Conservation (phyloP, 306 rosid species). For the Medicago truncatula region DNA sequence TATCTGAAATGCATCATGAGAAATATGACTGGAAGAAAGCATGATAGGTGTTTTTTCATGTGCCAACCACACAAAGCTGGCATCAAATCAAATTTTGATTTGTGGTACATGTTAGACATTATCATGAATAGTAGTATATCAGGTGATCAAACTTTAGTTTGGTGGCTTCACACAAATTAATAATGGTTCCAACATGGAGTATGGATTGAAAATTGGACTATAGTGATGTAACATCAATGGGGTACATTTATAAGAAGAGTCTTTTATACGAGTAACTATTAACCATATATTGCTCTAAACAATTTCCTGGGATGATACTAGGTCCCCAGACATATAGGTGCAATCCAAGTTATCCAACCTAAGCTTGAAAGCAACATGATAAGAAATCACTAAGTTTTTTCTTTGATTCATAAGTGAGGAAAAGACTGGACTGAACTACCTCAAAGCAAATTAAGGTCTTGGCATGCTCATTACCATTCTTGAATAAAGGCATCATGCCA, state of each 20-base stretch:
- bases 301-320: conserved; percentile 39
- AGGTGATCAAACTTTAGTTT: conserved; percentile 22
- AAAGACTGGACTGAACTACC: not conserved
- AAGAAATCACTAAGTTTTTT: conserved; percentile 10
- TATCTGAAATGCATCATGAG: conserved; percentile 36
- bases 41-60: conserved; percentile 37
- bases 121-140: conserved; percentile 32
- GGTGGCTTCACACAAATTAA: conserved; percentile 40
- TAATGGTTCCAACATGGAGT: conserved; percentile 42
- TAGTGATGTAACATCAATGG: conserved; percentile 48
- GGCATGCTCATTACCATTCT: not conserved
- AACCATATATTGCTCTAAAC: conserved; percentile 32
- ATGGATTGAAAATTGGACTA: conserved; percentile 24
- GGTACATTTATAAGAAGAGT: conserved; percentile 31
- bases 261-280: not conserved
- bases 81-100: conserved; percentile 41
- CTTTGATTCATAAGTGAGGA: not conserved
- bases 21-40: conserved; percentile 23
- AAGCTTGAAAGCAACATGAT: conserved; percentile 26
- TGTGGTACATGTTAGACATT: conserved; percentile 44
- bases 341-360: conserved; percentile 31
- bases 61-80: conserved; percentile 37
- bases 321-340: conserved; percentile 24
- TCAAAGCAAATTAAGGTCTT: conserved; percentile 1
- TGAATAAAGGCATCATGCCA: not conserved